phyloP scores from a whole-genome alignment of 495 filamentous ascomycete species.

The Daldinia bambusicola region DNA sequence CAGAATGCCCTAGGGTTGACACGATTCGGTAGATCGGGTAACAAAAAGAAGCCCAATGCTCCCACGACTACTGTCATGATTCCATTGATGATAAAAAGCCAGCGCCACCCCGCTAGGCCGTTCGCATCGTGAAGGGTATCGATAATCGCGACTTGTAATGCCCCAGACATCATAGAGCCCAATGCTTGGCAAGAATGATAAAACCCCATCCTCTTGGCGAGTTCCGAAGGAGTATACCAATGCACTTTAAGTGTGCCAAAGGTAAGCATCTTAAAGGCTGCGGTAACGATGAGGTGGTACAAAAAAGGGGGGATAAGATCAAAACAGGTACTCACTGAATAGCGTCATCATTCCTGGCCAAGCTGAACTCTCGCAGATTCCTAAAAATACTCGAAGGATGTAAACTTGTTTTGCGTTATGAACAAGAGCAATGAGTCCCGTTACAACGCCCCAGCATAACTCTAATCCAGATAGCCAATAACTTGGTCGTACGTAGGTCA shows the following conservation, averaged over 20 bases:
- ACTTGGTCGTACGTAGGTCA: constrained; percentile 56
- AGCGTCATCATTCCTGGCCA: constrained; percentile 56
- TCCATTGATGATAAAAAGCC: constrained; percentile 64
- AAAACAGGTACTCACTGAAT: constrained; percentile 48
- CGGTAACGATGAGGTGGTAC: not conserved
- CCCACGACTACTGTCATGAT: constrained; percentile 61
- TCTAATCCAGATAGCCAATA: constrained; percentile 57
- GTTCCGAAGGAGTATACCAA: constrained; percentile 53
- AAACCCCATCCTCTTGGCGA: constrained; percentile 56
- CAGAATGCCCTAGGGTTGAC: constrained; percentile 54
- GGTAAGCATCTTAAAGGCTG: not conserved
- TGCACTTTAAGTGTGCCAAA: constrained; percentile 36
- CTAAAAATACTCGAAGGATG: constrained; percentile 61
- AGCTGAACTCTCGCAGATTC: constrained; percentile 61
- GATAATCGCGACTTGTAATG: constrained; percentile 65
- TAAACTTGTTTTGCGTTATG: constrained; percentile 51
- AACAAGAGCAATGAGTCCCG: constrained; percentile 48
- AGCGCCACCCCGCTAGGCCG: constrained; percentile 66
- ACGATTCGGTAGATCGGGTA: constrained; percentile 60
- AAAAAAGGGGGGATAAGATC: not conserved
- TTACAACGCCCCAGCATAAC: constrained; percentile 56
- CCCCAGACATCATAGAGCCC: constrained; percentile 55
- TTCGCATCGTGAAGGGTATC: constrained; percentile 57
- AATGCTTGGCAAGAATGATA: constrained; percentile 56
- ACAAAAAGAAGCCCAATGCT: constrained; percentile 58